These are phyloP conservation scores for Paecilomyces dactylethromorphus DNA, from an alignment of 2,329 filamentous ascomycete species.

Conservation along the genomic window DNA sequence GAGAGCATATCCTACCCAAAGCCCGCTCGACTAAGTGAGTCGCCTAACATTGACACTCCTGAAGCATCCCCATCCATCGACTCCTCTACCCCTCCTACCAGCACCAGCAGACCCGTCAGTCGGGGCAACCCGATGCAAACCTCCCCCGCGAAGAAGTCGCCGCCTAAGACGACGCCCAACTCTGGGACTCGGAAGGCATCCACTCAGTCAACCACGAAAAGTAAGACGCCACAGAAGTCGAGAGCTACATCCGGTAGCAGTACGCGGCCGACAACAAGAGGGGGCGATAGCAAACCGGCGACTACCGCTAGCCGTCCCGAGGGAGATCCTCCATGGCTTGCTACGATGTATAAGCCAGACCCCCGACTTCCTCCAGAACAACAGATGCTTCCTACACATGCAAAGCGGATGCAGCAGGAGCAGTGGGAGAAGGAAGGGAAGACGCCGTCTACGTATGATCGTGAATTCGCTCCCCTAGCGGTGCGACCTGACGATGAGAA, in stretches of 20 bases:
- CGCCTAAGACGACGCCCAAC: constrained; percentile 16
- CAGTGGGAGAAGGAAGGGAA: constrained; percentile 92
- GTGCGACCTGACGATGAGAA: constrained; percentile 29
- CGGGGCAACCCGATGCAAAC: constrained; percentile 12
- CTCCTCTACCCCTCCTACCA: constrained; percentile 19
- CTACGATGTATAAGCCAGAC: constrained; percentile 92
- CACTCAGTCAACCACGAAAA: background rate
- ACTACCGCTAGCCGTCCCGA: constrained; percentile 67
- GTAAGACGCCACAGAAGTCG: constrained; percentile 22
- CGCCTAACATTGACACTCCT: constrained; percentile 16
- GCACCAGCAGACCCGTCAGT: constrained; percentile 10
- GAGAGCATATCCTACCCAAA: constrained; percentile 55
- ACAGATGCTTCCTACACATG: constrained; percentile 90
- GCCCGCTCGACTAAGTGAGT: constrained; percentile 61
- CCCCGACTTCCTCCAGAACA: constrained; percentile 90
- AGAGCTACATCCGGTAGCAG: constrained; percentile 26
- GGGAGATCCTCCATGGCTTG: constrained; percentile 92
- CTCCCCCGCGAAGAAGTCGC: constrained; percentile 24
- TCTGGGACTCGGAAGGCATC: constrained; percentile 34
- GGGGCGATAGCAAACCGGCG: constrained; percentile 46
- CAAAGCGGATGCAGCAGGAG: constrained; percentile 83
- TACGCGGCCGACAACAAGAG: constrained; percentile 56
- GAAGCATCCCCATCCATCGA: constrained; percentile 17
- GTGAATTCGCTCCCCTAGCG: constrained; percentile 74
- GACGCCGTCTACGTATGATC: constrained; percentile 78